Percentiles rank a stretch among this genome's conserved stretches.
Evolutionary conservation across 768 basidiomycete species (phyloP).

Genomic region (Cyathus striatus): DNA sequence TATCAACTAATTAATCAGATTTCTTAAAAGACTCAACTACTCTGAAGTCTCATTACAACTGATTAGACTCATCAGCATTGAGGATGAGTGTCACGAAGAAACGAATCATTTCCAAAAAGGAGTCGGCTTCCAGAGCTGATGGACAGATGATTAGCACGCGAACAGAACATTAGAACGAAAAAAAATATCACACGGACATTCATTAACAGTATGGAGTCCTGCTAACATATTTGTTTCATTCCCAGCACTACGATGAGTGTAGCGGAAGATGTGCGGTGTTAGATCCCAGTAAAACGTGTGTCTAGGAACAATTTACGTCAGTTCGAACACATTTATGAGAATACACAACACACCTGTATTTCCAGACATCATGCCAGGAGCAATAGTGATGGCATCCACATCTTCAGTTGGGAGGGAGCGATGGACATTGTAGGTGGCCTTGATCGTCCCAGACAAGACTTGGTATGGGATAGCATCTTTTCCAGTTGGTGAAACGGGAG

Average conservation of each 20-base stretch:
- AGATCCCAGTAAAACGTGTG: slow-evolving; percentile 55
- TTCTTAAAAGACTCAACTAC: too few species aligned
- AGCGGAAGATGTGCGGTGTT: slow-evolving; percentile 64
- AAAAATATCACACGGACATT: slow-evolving; percentile 44
- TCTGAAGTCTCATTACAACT: slow-evolving; percentile 12
- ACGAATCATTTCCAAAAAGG: slow-evolving; percentile 58
- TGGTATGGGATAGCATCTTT: slow-evolving; percentile 39
- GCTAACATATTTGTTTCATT: slow-evolving; percentile 21
- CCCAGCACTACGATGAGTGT: slow-evolving; percentile 39
- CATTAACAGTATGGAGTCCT: slow-evolving; percentile 68
- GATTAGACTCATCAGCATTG: slow-evolving; percentile 56
- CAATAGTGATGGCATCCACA: slow-evolving; percentile 33
- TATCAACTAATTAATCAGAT: too few species aligned
- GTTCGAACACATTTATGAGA: slow-evolving; percentile 2
- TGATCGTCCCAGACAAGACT: slow-evolving; percentile 61
- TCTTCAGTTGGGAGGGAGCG: slow-evolving; percentile 26
- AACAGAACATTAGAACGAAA: not conserved
- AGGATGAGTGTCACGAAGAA: slow-evolving; percentile 65
- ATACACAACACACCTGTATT: slow-evolving; percentile 41
- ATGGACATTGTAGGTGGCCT: slow-evolving; percentile 51
- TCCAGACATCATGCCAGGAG: slow-evolving; percentile 54
- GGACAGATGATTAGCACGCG: slow-evolving; percentile 6
- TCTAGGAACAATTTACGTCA: slow-evolving; percentile 33
- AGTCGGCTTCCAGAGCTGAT: slow-evolving; percentile 42
- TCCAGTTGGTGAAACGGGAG: slow-evolving; percentile 54